Percentiles rank a stretch among this genome's conserved stretches.
phyloP scores from a whole-genome alignment of 306 rosid species.

The Quercus robur region DNA sequence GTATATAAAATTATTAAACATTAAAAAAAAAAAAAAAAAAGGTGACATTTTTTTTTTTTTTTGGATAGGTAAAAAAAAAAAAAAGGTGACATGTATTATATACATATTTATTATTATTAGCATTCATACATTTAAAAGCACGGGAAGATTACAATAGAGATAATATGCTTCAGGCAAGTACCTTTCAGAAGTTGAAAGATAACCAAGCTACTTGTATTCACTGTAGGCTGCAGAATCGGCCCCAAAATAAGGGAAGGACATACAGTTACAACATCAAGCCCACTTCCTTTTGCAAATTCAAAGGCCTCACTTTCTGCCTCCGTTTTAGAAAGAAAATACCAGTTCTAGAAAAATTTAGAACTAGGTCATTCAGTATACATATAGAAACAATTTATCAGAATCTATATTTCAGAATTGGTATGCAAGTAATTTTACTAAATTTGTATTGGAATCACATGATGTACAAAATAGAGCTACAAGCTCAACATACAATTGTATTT shows the following conservation, averaged over 20 bases:
- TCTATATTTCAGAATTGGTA: too few species aligned
- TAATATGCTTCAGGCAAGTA: slow-evolving; percentile 7
- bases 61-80: too few species aligned
- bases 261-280: slow-evolving; percentile 49
- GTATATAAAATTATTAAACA: too few species aligned
- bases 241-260: slow-evolving; percentile 54
- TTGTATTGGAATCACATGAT: neutral
- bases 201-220: slow-evolving; percentile 54
- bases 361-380: neutral
- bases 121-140: neutral
- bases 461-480: neutral
- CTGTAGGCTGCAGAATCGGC: slow-evolving; percentile 57
- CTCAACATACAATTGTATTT: neutral
- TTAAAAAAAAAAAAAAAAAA: too few species aligned
- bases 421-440: neutral
- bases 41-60: too few species aligned
- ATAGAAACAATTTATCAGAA: neutral
- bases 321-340: slow-evolving; percentile 75
- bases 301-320: slow-evolving; percentile 67
- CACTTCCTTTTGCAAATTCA: slow-evolving; percentile 47
- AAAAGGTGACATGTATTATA: too few species aligned
- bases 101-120: too few species aligned
- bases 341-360: slow-evolving; percentile 45
- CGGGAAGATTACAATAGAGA: slow-evolving; percentile 1
- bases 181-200: slow-evolving; percentile 54